Evolutionary conservation across 2,329 filamentous ascomycete genomes (phyloP).

Genomic region (Chalara sp.): DNA sequence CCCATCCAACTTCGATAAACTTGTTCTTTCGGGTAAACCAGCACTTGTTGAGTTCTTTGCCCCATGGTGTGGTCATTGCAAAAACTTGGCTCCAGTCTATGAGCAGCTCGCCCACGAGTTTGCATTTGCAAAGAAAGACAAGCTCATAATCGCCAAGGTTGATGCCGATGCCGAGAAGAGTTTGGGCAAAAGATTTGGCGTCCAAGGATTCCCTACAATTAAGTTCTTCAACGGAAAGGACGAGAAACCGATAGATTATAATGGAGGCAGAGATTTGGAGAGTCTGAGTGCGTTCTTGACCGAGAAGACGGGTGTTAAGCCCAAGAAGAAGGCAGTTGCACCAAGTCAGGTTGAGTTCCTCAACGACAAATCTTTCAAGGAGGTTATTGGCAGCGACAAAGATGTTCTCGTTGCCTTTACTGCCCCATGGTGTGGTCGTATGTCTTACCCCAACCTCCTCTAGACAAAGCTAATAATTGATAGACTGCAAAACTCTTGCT

Average conservation of each 20-base stretch:
- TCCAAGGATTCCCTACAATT: slow-evolving; percentile 93
- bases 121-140: slow-evolving; percentile 59
- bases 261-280: slow-evolving; percentile 79
- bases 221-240: slow-evolving; percentile 98
- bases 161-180: slow-evolving; percentile 85
- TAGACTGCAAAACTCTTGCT: slow-evolving; percentile 95
- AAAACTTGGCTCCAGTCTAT: slow-evolving; percentile 89
- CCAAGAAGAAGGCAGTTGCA: slow-evolving; percentile 64
- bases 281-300: slow-evolving; percentile 73
- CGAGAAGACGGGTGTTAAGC: slow-evolving; percentile 80
- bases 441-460: slow-evolving; percentile 14
- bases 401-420: slow-evolving; percentile 94
- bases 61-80: slow-evolving; percentile 99
- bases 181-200: slow-evolving; percentile 77
- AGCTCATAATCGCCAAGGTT: slow-evolving; percentile 88
- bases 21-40: slow-evolving; percentile 88
- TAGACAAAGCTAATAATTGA: slow-evolving; percentile 10
- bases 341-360: slow-evolving; percentile 74
- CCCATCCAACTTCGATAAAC: slow-evolving; percentile 83
- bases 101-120: slow-evolving; percentile 79
- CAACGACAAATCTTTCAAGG: slow-evolving; percentile 71
- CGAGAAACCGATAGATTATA: slow-evolving; percentile 78
- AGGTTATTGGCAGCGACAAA: slow-evolving; percentile 75
- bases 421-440: slow-evolving; percentile 97
- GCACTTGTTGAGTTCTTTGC: slow-evolving; percentile 98